Evolutionary conservation across 2,329 filamentous ascomycete species (phyloP).

Genomic region (Trichoderma simmonsii): DNA sequence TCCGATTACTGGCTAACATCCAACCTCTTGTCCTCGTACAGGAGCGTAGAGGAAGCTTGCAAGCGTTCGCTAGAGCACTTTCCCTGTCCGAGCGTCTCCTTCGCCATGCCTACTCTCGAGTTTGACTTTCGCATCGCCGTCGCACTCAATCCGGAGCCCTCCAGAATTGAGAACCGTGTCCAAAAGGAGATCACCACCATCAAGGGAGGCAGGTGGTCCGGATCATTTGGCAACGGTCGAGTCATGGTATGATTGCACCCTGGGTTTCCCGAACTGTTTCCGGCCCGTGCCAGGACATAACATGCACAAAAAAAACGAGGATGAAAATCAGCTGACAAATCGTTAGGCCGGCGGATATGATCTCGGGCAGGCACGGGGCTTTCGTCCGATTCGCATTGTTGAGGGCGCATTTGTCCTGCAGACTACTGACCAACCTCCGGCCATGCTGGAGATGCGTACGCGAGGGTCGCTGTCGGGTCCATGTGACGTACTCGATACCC

Average conservation of each 20-base stretch:
- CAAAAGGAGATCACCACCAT: conserved; percentile 50
- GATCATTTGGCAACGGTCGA: conserved; percentile 47
- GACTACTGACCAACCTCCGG: conserved; percentile 46
- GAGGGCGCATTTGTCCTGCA: conserved; percentile 50
- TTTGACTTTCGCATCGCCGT: conserved; percentile 52
- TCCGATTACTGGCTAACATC: conserved; percentile 17
- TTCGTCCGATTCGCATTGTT: conserved; percentile 41
- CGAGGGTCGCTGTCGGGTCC: conserved; percentile 47
- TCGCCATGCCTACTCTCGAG: conserved; percentile 45
- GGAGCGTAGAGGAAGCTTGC: conserved; percentile 38
- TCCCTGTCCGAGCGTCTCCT: conserved; percentile 40
- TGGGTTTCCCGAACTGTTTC: background rate
- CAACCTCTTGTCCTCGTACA: conserved; percentile 22
- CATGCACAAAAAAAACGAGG: background rate
- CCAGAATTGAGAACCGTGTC: conserved; percentile 42
- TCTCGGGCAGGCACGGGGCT: conserved; percentile 40
- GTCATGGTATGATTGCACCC: conserved; percentile 37
- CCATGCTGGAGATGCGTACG: conserved; percentile 46
- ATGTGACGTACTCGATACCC: conserved; percentile 40
- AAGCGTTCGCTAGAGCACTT: conserved; percentile 40
- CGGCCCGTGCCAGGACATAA: background rate
- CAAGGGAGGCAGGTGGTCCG: conserved; percentile 46
- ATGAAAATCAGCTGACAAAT: conserved; percentile 20
- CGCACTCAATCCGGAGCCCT: conserved; percentile 41
- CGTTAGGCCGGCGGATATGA: conserved; percentile 42